Conservation (phyloP, 2,329 filamentous ascomycete species). For the Ascochyta viciae-villosae region DNA sequence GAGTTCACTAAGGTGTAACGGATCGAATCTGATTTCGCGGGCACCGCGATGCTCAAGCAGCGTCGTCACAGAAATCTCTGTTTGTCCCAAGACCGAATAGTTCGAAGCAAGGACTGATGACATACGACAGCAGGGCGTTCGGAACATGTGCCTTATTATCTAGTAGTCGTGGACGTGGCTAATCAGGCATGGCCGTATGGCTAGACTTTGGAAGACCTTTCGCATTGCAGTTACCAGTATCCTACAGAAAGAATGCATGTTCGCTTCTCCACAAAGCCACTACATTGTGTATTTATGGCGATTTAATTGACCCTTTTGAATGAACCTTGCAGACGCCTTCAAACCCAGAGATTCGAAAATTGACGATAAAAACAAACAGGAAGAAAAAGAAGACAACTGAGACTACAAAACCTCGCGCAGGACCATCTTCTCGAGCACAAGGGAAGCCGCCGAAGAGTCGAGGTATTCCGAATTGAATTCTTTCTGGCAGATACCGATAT, state of each 20-base stretch:
- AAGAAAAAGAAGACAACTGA: neutral
- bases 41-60: neutral
- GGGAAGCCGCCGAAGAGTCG: neutral
- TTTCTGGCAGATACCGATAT: neutral
- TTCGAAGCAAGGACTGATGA: neutral
- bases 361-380: conserved; percentile 5
- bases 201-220: neutral
- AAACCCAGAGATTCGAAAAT: neutral
- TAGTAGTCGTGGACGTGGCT: neutral
- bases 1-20: neutral
- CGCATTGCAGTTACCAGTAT: conserved; percentile 7
- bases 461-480: neutral
- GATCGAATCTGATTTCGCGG: neutral
- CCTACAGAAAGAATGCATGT: conserved; percentile 9
- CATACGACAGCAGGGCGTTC: neutral
- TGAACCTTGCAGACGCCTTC: neutral
- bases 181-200: neutral
- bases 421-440: neutral
- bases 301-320: conserved; percentile 4
- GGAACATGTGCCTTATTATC: neutral
- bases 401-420: neutral
- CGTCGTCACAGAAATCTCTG: neutral
- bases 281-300: neutral
- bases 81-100: neutral
- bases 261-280: neutral